Percentiles rank a stretch among this genome's conserved stretches.
Conservation (phyloP, 2,329 filamentous ascomycete genomes). For the Claviceps spartinae region DNA sequence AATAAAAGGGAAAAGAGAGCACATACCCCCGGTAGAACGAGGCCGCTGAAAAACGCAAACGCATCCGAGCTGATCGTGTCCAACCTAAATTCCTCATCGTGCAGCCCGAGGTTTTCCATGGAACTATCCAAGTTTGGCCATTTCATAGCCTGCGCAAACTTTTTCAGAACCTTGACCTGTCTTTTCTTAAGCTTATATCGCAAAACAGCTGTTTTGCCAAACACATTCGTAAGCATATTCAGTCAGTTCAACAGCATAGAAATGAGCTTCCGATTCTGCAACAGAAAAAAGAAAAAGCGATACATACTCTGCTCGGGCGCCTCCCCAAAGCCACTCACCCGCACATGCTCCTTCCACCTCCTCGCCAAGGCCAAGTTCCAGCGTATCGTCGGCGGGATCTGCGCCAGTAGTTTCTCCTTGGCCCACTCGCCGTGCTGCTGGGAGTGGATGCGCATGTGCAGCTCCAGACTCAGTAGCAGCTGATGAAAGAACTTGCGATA, state of each 20-base stretch:
- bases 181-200: constrained; percentile 51
- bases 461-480: constrained; percentile 58
- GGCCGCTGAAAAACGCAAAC: constrained; percentile 64
- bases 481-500: constrained; percentile 64
- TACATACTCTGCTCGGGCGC: constrained; percentile 35
- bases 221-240: too few species aligned
- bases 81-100: constrained; percentile 43
- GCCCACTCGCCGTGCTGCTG: constrained; percentile 45
- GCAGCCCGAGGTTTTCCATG: constrained; percentile 46
- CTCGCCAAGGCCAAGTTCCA: constrained; percentile 63
- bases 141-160: constrained; percentile 59
- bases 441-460: constrained; percentile 56
- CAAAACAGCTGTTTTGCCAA: constrained; percentile 34
- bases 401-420: constrained; percentile 48
- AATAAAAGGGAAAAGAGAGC: background rate
- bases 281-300: background rate
- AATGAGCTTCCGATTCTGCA: background rate
- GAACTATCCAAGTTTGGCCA: constrained; percentile 62
- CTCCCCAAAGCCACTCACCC: constrained; percentile 46
- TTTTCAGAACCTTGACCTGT: constrained; percentile 54
- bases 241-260: too few species aligned
- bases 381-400: constrained; percentile 56
- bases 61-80: constrained; percentile 53
- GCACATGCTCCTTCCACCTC: constrained; percentile 58
- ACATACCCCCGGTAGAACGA: constrained; percentile 56